Evolutionary conservation across 1,139 yeast genomes (phyloP), one percentile per base, ranked within the genome.

Genomic region (Candida sp.): DNA sequence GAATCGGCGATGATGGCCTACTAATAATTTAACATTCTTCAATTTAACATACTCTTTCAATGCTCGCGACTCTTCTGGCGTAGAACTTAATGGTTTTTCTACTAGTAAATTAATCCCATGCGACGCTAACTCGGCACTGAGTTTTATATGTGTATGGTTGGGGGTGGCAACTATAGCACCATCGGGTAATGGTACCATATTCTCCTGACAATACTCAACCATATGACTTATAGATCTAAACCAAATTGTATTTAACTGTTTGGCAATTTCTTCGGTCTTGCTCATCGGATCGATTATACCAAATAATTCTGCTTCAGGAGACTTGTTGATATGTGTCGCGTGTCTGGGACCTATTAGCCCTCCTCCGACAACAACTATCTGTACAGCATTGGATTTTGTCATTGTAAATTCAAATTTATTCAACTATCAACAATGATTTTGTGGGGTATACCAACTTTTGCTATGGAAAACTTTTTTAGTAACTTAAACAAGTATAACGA

Each of bases 151-250:
- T 1, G 75, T 67, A 43, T 68, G 70, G 50, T 70, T 71, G 1
- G 77, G 77, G 2, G 76, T 71, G 39, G 73, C 70, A 4, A 71
- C 61, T 6, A 71, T 69, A 11, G 75, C 77, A 1, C 73, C 77
- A 39, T 68, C 65, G 1, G 76, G 76, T 30, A 61, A 64, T 21
- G 53, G 46, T 5, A 61, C 42, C 15, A 49, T 45, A 33, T 55
- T 55, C 4, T 43, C 34, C 27, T 60, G 57, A 49, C 73, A 68
- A 44, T 55, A 56, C 7, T 48, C 48, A 19, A 66, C 56, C 60
- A 69, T 54, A 11, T 58, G 60, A 22, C 56, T 54, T 38, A 70
- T 57, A 15, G 58, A 53, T 9, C 45, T 42, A 50, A 68, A 70
- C 45, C 63, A 64, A 23, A 55, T 48, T 1, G 70, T 55, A 30